phyloP scores from a whole-genome alignment of 2,329 filamentous ascomycete species.

The Beauveria scarabaeidicola region DNA sequence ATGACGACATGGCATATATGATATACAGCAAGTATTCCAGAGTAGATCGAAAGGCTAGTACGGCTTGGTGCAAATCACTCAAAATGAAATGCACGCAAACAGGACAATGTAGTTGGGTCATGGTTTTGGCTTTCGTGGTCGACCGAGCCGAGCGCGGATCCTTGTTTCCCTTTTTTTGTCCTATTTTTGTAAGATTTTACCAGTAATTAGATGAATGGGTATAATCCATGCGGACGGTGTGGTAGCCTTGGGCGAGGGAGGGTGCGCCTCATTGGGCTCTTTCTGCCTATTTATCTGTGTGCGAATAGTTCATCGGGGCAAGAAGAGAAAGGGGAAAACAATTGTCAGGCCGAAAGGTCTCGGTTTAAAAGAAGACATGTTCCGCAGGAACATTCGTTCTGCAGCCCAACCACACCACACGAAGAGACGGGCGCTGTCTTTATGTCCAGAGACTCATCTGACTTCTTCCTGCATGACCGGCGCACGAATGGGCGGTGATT shows the following conservation, averaged over 20 bases:
- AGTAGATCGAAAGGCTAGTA: background rate
- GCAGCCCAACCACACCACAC: constrained; percentile 2
- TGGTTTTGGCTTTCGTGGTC: background rate
- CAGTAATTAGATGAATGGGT: too few species aligned
- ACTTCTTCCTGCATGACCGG: background rate
- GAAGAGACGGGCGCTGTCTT: background rate
- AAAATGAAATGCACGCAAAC: background rate
- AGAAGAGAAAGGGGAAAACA: too few species aligned
- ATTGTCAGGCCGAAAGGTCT: background rate
- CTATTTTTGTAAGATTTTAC: too few species aligned
- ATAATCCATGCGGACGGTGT: too few species aligned
- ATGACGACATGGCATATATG: background rate
- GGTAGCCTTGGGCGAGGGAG: too few species aligned
- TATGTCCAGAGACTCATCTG: background rate
- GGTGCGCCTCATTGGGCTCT: background rate
- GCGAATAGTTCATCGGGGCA: too few species aligned
- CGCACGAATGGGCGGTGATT: too few species aligned
- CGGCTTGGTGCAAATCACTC: background rate
- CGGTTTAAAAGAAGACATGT: background rate
- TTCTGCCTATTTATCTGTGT: background rate
- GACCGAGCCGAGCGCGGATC: background rate
- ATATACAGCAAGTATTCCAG: background rate
- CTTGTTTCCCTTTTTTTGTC: background rate
- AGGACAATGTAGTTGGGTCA: background rate
- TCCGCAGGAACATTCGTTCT: background rate